A percentile compares a stretch with the other conserved stretches of the same genome.
Evolutionary conservation across 257 asterid species (phyloP).

Genomic region (Verbascum thapsus): DNA sequence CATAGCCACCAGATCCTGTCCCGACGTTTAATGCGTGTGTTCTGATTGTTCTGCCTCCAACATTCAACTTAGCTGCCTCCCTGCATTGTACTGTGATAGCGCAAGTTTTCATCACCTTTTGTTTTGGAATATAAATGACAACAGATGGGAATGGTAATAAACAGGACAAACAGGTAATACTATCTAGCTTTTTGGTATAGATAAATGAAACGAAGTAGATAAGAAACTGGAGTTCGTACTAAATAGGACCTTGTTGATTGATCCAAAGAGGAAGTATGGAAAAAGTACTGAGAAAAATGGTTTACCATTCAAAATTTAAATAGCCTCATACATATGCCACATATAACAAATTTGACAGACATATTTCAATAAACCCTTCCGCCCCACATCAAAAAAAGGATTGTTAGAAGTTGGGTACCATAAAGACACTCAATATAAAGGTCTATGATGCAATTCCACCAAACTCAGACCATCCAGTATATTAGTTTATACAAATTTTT

Average conservation of each 20-base stretch:
- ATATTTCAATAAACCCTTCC: background rate
- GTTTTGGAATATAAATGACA: background rate
- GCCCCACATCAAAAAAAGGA: background rate
- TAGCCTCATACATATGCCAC: background rate
- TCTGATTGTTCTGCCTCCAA: slow-evolving; percentile 31
- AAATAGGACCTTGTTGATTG: slow-evolving; percentile 8
- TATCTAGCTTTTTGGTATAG: background rate
- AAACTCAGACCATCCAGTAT: background rate
- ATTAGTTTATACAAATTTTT: too few species aligned
- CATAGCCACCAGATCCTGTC: slow-evolving; percentile 58
- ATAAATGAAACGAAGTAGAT: background rate
- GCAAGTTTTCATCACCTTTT: slow-evolving; percentile 17
- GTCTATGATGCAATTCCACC: background rate
- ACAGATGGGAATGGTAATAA: background rate
- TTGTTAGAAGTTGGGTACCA: background rate
- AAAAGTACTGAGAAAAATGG: background rate
- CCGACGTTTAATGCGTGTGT: slow-evolving; percentile 55
- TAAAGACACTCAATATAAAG: background rate
- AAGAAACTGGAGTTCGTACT: background rate
- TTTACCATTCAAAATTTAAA: background rate
- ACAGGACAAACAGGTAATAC: background rate
- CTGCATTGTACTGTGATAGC: slow-evolving; percentile 36
- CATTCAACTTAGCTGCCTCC: slow-evolving; percentile 31
- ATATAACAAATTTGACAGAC: background rate
- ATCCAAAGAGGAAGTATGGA: background rate